Evolutionary conservation across 2,329 filamentous ascomycete species (phyloP), one percentile per base, ranked within the genome.

Genomic region (Trichoderma aggressivum): DNA sequence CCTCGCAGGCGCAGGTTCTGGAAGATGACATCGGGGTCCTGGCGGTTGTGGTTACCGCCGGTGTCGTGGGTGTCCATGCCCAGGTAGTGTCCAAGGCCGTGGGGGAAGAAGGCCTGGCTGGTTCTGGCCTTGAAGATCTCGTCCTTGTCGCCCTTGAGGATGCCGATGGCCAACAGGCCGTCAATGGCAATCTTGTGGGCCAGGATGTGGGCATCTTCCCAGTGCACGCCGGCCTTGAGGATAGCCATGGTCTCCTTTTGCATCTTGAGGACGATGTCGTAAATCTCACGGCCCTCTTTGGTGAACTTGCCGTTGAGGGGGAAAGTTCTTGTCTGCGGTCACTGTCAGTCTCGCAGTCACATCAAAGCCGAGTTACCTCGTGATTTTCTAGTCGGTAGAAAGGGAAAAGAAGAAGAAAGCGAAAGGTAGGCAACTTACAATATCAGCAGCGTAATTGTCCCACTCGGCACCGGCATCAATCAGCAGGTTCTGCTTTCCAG

Each of bases 11-110:
- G 87, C 72, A 99, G 84, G 78, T 98, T 98, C 67, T 89, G 87
- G 82, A 98, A 98, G 86, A 98, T 89, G 43, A 88, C 84, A 79
- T 99, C 94, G 72, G 87, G 84, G 78, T 99, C 96, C 10, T 85
- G 85, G 76, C 92, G 93, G 80, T 94, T 91, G 43, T 92, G 86
- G 79, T 94, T 90, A 26, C 92, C 93, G 72, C 92, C 92, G 0
- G 90, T 92, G 78, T 98, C 94, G 80, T 98, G 94, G 2, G 94
- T 97, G 79, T 98, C 94, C 87, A 98, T 91, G 73, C 94, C 94
- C 11, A 98, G 84, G 79, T 97, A 95, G 81, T 98, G 94, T 0
- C 94, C 94, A 1, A 98, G 84, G 0, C 94, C 94, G 79, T 98
- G 94, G 1, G 94, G 94, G 78, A 97, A 93, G 84, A 98, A 98